A percentile compares a stretch with the other conserved stretches of the same genome.
Evolutionary conservation across 371 early-diverging fungal genomes (phyloP).

Genomic region (Lichtheimia ornata): DNA sequence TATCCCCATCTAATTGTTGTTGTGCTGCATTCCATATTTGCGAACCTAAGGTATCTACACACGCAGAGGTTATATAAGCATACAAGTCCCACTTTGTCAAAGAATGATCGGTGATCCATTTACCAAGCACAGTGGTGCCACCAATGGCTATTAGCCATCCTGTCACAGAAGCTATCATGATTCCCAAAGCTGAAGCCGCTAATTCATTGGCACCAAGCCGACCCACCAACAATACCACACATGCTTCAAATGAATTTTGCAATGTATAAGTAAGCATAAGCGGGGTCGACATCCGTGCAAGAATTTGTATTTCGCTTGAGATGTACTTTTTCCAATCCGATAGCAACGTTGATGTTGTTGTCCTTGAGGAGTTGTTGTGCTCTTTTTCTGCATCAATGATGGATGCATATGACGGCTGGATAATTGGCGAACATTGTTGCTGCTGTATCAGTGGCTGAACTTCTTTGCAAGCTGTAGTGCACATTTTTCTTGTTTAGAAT

Average conservation of each 20-base stretch:
- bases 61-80: conserved; percentile 34
- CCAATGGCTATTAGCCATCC: conserved; percentile 78
- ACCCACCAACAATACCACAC: conserved; percentile 62
- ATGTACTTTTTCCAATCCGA: not conserved
- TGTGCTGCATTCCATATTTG: conserved; percentile 83
- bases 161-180: conserved; percentile 84
- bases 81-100: conserved; percentile 30
- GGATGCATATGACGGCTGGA: too few relatives aligned
- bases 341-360: too few relatives aligned
- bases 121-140: conserved; percentile 75
- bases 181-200: conserved; percentile 74
- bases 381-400: too few relatives aligned
- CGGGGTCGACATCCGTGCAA: conserved; percentile 24
- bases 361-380: too few relatives aligned
- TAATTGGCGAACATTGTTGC: too few relatives aligned
- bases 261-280: conserved; percentile 62
- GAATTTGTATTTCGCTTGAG: conserved; percentile 6
- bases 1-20: conserved; percentile 12
- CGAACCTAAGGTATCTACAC: conserved; percentile 82
- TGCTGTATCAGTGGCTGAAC: too few relatives aligned
- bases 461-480: too few relatives aligned
- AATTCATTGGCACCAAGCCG: conserved; percentile 70
- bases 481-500: too few relatives aligned
- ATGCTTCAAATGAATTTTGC: conserved; percentile 64
- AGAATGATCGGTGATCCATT: conserved; percentile 56